Percentiles rank a stretch among this genome's conserved stretches.
Conservation (phyloP, 2,329 filamentous ascomycete genomes). For the Arthrinium phaeospermum region DNA sequence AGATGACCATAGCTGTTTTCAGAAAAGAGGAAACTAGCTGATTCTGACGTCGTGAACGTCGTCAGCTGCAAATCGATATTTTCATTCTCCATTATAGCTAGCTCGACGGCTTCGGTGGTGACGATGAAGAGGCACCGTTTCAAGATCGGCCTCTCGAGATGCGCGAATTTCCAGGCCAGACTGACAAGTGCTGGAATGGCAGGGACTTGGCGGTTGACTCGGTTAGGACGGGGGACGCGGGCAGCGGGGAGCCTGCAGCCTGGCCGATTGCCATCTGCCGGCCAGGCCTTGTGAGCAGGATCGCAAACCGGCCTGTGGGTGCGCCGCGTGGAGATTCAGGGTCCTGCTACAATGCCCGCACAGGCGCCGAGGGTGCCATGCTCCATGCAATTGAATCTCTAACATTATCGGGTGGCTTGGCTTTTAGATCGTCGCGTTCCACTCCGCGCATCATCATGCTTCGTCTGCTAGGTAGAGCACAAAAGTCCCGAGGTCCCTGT, state of each 20-base stretch:
- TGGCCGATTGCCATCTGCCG: not conserved
- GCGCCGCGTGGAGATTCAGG: constrained; percentile 9
- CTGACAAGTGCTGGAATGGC: not conserved
- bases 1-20: not conserved
- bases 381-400: constrained; percentile 2
- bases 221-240: not conserved
- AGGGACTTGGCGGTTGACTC: not conserved
- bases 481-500: not conserved
- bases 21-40: not conserved
- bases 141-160: not conserved
- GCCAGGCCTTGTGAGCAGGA: not conserved
- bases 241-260: not conserved
- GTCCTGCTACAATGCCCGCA: constrained; percentile 15
- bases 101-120: not conserved
- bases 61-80: not conserved
- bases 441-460: not conserved
- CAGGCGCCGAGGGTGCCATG: not conserved
- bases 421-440: constrained; percentile 6
- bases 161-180: not conserved
- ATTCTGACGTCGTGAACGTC: not conserved
- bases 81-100: not conserved
- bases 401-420: constrained; percentile 5
- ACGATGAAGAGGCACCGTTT: not conserved
- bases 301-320: constrained; percentile 15
- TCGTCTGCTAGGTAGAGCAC: not conserved